Base-by-base conservation (phyloP, 176 grass and related monocot species). In the Luzula sylvatica region DNA sequence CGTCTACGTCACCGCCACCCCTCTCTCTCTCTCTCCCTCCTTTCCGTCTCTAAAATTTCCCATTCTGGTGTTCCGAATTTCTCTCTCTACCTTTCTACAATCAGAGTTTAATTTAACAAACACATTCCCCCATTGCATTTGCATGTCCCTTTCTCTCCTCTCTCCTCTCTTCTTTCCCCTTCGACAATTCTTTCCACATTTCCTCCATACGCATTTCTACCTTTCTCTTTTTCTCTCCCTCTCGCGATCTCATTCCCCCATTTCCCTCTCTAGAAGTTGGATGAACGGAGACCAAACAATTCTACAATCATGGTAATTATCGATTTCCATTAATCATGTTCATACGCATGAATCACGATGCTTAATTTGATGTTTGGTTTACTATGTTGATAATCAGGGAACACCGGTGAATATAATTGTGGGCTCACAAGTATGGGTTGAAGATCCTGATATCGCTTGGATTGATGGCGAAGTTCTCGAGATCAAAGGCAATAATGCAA, bases 391-490 rank as follows among this genome's bases (percentile, higher is more conserved):
- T 12, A 20, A 63, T 39, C 77, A 95, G 89, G 89, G 80, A 39
- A 85, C 76, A 50, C 83, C 83, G 73, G 83, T 95, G 66, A 95
- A 88, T 79, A 88, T 95, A 53, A 85, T 88, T 73, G 89, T 85
- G 50, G 89, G 89, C 15, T 88, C 89, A 55, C 80, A 81, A 8
- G 89, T 95, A 0, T 95, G 89, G 89, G n/a, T 78, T 28, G 89
- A 95, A 77, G 83, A 88, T 56, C 66, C 44, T 7, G 70, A 69
- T 38, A 61, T 40, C 3, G 83, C 89, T 1, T 95, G 89, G 89
- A 29, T 88, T 46, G 80, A 88, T 66, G 89, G 89, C 17, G 73
- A 76, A 59, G 89, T 95, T 73, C 72, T 53, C 16, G 76, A 74
- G 27, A 95, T 95, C 80, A 95, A 50, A 32, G 76, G 77, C 62